phyloP scores from a whole-genome alignment of 495 filamentous ascomycete species.

The Lepraria neglecta region DNA sequence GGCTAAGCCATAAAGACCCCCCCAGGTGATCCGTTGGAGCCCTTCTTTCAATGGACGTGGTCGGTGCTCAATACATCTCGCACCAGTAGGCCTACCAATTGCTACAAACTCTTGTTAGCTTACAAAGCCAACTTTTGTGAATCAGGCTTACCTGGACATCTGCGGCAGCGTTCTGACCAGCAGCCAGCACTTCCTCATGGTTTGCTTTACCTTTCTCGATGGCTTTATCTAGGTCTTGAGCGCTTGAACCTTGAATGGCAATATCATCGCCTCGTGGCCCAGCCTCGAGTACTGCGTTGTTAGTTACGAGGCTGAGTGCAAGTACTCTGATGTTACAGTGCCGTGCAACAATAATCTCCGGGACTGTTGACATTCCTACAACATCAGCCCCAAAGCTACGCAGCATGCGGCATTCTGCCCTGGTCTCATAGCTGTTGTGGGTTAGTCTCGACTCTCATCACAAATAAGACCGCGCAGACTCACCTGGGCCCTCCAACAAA shows the following conservation, averaged over 20 bases:
- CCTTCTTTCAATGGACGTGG: background rate
- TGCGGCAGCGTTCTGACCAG: conserved; percentile 53
- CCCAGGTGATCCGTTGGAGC: too few relatives aligned
- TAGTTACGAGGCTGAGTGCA: conserved; percentile 72
- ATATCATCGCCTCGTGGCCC: conserved; percentile 56
- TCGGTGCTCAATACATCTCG: conserved; percentile 29
- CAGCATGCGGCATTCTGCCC: conserved; percentile 72
- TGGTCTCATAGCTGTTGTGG: conserved; percentile 60
- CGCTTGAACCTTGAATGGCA: conserved; percentile 37
- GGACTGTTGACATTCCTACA: conserved; percentile 75
- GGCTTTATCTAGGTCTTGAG: conserved; percentile 47
- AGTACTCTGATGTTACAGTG: conserved; percentile 65
- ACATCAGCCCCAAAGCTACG: conserved; percentile 60
- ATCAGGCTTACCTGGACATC: conserved; percentile 56
- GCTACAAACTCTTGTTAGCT: conserved; percentile 26
- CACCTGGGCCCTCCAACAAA: conserved; percentile 67
- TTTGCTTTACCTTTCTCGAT: conserved; percentile 60
- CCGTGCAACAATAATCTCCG: conserved; percentile 67
- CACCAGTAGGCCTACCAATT: conserved; percentile 38
- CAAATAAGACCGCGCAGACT: conserved; percentile 18
- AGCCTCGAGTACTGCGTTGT: conserved; percentile 59
- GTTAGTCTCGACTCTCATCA: conserved; percentile 1
- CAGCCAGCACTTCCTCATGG: conserved; percentile 67
- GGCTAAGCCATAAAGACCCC: background rate
- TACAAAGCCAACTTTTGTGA: too few relatives aligned